Evolutionary conservation across 495 filamentous ascomycete species (phyloP).

Genomic region (Opeltia flavorubescens): DNA sequence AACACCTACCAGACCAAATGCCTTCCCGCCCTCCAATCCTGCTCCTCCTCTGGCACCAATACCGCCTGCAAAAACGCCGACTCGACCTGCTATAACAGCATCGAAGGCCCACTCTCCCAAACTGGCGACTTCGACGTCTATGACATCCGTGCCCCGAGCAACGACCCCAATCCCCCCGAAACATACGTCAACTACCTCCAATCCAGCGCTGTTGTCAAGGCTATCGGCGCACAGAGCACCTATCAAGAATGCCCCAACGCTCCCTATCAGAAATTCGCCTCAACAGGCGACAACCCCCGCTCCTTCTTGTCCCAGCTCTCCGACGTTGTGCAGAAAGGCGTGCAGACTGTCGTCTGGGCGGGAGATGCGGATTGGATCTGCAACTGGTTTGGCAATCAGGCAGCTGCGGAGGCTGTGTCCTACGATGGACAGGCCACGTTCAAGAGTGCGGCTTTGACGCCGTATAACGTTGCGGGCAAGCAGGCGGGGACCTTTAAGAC

Average conservation of each 20-base stretch:
- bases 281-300: constrained; percentile 32
- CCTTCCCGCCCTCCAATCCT: constrained; percentile 25
- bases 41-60: constrained; percentile 21
- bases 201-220: constrained; percentile 25
- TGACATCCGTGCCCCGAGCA: constrained; percentile 31
- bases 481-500: constrained; percentile 36
- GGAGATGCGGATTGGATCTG: constrained; percentile 45
- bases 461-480: constrained; percentile 35
- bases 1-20: constrained; percentile 27
- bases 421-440: constrained; percentile 28
- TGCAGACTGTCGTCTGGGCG: constrained; percentile 38
- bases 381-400: constrained; percentile 36
- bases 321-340: constrained; percentile 31
- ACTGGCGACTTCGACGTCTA: constrained; percentile 28
- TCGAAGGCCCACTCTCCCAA: constrained; percentile 29
- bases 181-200: constrained; percentile 33
- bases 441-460: constrained; percentile 18
- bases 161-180: constrained; percentile 32
- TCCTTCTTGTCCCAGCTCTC: constrained; percentile 35
- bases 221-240: constrained; percentile 34
- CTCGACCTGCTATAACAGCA: constrained; percentile 26
- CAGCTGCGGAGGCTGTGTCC: constrained; percentile 28
- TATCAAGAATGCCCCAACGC: constrained; percentile 32
- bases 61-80: constrained; percentile 28
- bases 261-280: constrained; percentile 26